Base-by-base conservation (phyloP, 192 early-diverging fungal species). In the Podila horticola region DNA sequence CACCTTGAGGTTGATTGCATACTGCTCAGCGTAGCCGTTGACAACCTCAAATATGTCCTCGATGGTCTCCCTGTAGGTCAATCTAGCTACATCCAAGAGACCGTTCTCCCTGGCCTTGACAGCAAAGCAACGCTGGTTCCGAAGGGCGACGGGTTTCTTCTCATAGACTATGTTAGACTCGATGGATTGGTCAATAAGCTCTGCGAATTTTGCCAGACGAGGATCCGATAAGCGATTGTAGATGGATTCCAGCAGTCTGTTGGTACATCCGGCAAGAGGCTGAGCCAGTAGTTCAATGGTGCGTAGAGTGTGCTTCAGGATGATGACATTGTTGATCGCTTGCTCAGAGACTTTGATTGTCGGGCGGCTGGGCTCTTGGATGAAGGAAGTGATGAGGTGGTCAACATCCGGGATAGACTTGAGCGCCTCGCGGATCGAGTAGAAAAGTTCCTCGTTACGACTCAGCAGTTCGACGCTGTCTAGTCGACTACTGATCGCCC, bases 71-170 rank as follows among this genome's bases (percentile, higher is more conserved):
- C 90, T 90, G 75, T 94, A 95, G 1, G 93, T 92, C 75, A 92
- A 91, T 13, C 94, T 83, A 28, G 92, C 93, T 33, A 97, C 93
- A 75, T 98, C 96, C 24, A 98, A 88, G 38, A 97, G 87, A 2
- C 94, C 93, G 74, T 94, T 95, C 17, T 92, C 87, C 5, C 94
- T 93, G 26, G 92, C 88, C 84, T 94, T 95, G 41, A 97, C 91
- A 6, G 94, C 94, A 74, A 95, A 95, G 67, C 95, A 95, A 30
- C 94, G 86, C 82, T 96, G 96, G 71, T 95, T 94, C 45, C 92
- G 85, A 38, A 95, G 72, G 36, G 91, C 93, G 22, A 95, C 74
- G n/a, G 93, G 84, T 15, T 84, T 91, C 72, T 93, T 96, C 73
- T 95, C 91, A 58, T 87, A 84, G 0, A 85, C 82, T 5, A 94